These are phyloP conservation scores for Pseudomassariella vexata DNA, from an alignment of 2,329 filamentous ascomycete species.

Conservation along the genomic window DNA sequence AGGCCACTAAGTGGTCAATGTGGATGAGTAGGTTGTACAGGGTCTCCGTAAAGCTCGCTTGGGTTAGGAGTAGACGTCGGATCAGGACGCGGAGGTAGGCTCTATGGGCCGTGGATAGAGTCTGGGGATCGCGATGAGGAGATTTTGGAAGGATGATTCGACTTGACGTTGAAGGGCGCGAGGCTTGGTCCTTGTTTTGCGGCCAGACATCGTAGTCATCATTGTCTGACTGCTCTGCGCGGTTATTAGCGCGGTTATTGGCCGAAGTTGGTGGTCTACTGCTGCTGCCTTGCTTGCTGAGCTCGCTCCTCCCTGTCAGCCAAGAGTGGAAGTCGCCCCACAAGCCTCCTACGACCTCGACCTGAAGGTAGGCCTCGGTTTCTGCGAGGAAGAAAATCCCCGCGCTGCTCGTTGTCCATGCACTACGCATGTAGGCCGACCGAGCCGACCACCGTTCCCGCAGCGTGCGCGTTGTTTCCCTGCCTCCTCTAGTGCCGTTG, in stretches of 20 bases:
- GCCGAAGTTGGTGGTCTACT: slow-evolving; percentile 10
- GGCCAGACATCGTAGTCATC: slow-evolving; percentile 4
- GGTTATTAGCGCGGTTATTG: not conserved
- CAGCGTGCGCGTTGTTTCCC: slow-evolving; percentile 53
- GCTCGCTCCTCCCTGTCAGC: slow-evolving; percentile 46
- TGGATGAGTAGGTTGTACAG: slow-evolving; percentile 64
- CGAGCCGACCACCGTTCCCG: slow-evolving; percentile 60
- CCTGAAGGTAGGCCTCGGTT: slow-evolving; percentile 82
- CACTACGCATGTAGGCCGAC: slow-evolving; percentile 64
- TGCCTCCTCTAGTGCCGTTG: slow-evolving; percentile 55
- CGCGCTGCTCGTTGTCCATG: slow-evolving; percentile 87
- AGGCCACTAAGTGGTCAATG: slow-evolving; percentile 76
- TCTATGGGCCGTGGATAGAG: slow-evolving; percentile 73
- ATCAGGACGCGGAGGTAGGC: slow-evolving; percentile 66
- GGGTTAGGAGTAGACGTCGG: slow-evolving; percentile 61
- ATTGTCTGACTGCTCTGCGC: not conserved
- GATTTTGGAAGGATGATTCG: too few species aligned
- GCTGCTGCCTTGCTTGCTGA: slow-evolving; percentile 9
- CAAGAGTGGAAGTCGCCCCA: slow-evolving; percentile 77
- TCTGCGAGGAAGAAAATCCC: slow-evolving; percentile 87
- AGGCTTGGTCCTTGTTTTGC: slow-evolving; percentile 10
- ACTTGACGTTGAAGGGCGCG: too few species aligned
- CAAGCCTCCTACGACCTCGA: slow-evolving; percentile 75
- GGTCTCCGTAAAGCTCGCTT: slow-evolving; percentile 54
- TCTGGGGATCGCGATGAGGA: slow-evolving; percentile 70